phyloP scores from a whole-genome alignment of 495 filamentous ascomycete species.

The Penicillium odoratum region DNA sequence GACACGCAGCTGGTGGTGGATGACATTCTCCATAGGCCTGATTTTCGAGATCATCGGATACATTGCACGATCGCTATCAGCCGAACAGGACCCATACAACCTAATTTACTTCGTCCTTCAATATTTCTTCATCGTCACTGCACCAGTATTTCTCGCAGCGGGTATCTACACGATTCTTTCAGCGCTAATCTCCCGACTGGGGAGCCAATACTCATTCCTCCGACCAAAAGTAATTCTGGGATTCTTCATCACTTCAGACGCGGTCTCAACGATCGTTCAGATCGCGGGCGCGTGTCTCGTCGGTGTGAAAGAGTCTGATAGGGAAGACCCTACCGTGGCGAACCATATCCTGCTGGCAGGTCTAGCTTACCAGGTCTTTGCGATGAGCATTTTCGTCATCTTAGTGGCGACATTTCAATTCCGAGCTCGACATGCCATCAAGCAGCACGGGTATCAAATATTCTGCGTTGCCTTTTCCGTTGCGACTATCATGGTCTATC shows the following conservation, averaged over 20 bases:
- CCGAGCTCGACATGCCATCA: constrained; percentile 12
- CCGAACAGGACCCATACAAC: constrained; percentile 46
- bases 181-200: constrained; percentile 37
- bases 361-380: constrained; percentile 49
- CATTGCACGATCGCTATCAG: constrained; percentile 38
- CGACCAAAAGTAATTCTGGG: constrained; percentile 13
- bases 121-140: constrained; percentile 60
- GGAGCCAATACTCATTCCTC: constrained; percentile 27
- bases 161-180: constrained; percentile 52
- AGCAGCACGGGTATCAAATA: constrained; percentile 6
- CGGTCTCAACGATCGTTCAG: constrained; percentile 51
- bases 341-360: constrained; percentile 55
- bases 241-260: constrained; percentile 47
- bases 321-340: constrained; percentile 42
- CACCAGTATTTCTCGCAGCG: constrained; percentile 56
- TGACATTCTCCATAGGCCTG: constrained; percentile 48
- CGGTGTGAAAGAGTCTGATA: constrained; percentile 40
- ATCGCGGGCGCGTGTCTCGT: constrained; percentile 51
- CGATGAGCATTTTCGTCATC: constrained; percentile 50
- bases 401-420: constrained; percentile 28
- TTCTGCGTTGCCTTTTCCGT: constrained; percentile 28
- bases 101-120: constrained; percentile 56
- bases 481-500: constrained; percentile 49
- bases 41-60: constrained; percentile 51
- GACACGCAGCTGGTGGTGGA: constrained; percentile 23